phyloP scores from a whole-genome alignment of 805 yeast species.

The Ogataea glucozyma region DNA sequence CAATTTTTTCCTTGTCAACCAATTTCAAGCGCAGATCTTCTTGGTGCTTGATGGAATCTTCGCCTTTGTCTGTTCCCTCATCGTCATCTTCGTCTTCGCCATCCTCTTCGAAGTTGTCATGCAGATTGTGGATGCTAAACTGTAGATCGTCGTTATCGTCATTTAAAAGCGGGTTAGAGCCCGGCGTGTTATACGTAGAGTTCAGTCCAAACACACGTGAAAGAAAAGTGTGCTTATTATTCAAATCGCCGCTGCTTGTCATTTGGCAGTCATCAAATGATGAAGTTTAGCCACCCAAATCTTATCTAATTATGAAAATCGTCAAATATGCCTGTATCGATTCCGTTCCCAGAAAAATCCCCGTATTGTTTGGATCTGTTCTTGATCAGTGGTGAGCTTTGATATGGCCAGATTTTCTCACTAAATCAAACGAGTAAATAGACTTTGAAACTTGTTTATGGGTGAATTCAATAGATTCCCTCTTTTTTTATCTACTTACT shows the following conservation, averaged over 20 bases:
- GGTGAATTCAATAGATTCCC: too few relatives aligned
- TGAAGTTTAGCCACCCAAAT: neutral
- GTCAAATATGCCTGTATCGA: too few relatives aligned
- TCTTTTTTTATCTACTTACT: neutral
- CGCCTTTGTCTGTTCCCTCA: neutral
- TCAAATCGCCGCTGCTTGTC: constrained; percentile 19
- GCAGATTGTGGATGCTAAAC: constrained; percentile 24
- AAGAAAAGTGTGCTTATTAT: constrained; percentile 53
- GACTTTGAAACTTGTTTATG: too few relatives aligned
- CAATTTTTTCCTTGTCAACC: too few relatives aligned
- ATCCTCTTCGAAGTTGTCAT: constrained; percentile 27
- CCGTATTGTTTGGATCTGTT: too few relatives aligned
- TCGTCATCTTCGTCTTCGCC: constrained; percentile 16
- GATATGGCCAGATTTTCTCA: too few relatives aligned
- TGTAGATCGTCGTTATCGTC: constrained; percentile 31
- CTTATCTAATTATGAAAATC: constrained; percentile 11
- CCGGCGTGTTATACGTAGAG: constrained; percentile 29
- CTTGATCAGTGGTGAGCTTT: too few relatives aligned
- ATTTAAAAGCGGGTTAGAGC: constrained; percentile 33
- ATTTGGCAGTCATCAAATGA: neutral
- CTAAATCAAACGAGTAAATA: too few relatives aligned
- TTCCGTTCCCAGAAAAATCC: too few relatives aligned
- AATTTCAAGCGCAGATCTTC: too few relatives aligned
- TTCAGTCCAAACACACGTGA: constrained; percentile 61
- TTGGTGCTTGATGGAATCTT: neutral